phyloP scores from a whole-genome alignment of 1,284 basidiomycete genomes.

The Malassezia vespertilionis region DNA sequence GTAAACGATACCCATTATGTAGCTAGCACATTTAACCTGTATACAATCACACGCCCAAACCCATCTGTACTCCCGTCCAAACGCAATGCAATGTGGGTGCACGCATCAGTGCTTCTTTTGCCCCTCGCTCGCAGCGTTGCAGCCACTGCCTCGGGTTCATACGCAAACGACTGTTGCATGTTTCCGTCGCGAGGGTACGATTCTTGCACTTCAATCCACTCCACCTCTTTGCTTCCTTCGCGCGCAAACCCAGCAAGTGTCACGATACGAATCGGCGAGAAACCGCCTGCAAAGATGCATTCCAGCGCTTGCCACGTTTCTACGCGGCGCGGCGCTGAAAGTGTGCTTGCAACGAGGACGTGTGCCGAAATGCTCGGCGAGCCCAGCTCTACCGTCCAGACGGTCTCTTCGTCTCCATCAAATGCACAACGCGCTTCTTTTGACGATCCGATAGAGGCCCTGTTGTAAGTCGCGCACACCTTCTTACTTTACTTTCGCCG shows the following conservation, averaged over 20 bases:
- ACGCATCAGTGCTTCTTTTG: not conserved
- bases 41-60: slow-evolving; percentile 12
- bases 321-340: not conserved
- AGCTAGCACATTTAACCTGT: not conserved
- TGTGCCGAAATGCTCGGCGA: slow-evolving; percentile 3
- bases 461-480: not conserved
- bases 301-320: not conserved
- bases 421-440: slow-evolving; percentile 7
- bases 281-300: slow-evolving; percentile 16
- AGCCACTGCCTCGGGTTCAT: not conserved
- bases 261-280: slow-evolving; percentile 8
- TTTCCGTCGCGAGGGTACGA: slow-evolving; percentile 13
- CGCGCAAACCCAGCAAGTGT: not conserved
- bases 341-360: not conserved
- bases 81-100: slow-evolving; percentile 1
- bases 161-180: slow-evolving; percentile 7
- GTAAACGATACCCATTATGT: not conserved
- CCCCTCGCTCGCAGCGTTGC: not conserved
- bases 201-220: slow-evolving; percentile 1
- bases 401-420: slow-evolving; percentile 8
- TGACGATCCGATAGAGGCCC: slow-evolving; percentile 7
- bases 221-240: not conserved
- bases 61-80: slow-evolving; percentile 17
- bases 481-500: not conserved
- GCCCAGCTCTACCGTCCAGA: slow-evolving; percentile 14